A percentile compares a stretch with the other conserved stretches of the same genome.
Evolutionary conservation across 345 rosid genomes (phyloP).

Genomic region (Triadica sebifera): DNA sequence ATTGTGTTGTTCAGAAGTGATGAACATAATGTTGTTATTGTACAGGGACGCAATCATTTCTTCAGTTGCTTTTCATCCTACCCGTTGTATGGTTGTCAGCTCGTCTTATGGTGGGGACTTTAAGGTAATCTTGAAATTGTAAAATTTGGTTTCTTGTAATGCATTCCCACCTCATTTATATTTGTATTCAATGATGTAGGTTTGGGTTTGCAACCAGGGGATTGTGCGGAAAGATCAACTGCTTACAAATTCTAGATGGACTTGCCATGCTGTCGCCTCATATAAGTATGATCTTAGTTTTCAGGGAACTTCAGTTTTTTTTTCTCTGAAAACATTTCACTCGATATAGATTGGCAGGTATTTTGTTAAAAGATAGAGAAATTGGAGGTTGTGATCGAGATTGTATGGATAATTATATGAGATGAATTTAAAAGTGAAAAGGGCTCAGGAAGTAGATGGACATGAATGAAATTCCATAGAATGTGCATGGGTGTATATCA

Average conservation of each 20-base stretch:
- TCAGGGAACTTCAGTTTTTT: background rate
- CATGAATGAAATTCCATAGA: background rate
- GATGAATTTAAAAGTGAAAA: background rate
- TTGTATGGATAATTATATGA: background rate
- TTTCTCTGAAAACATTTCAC: background rate
- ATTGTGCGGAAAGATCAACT: slow-evolving; percentile 37
- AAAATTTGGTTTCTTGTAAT: slow-evolving; percentile 4
- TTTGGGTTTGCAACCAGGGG: slow-evolving; percentile 63
- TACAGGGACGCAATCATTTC: slow-evolving; percentile 82
- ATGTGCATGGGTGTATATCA: background rate
- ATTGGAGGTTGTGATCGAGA: background rate
- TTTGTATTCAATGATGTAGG: slow-evolving; percentile 37
- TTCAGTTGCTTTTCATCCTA: slow-evolving; percentile 74
- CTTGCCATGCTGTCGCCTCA: slow-evolving; percentile 86
- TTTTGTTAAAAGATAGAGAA: background rate
- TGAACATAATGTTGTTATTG: slow-evolving; percentile 4
- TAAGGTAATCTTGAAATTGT: slow-evolving; percentile 54
- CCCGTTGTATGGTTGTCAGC: slow-evolving; percentile 65
- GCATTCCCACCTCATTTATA: background rate
- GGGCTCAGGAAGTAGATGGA: background rate
- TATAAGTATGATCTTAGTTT: slow-evolving; percentile 57
- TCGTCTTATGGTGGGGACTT: slow-evolving; percentile 88
- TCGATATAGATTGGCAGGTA: background rate
- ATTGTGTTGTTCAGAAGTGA: background rate
- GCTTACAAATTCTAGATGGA: slow-evolving; percentile 63